These are phyloP conservation scores for Fusarium secorum DNA, from an alignment of 2,329 filamentous ascomycete species.

Conservation along the genomic window DNA sequence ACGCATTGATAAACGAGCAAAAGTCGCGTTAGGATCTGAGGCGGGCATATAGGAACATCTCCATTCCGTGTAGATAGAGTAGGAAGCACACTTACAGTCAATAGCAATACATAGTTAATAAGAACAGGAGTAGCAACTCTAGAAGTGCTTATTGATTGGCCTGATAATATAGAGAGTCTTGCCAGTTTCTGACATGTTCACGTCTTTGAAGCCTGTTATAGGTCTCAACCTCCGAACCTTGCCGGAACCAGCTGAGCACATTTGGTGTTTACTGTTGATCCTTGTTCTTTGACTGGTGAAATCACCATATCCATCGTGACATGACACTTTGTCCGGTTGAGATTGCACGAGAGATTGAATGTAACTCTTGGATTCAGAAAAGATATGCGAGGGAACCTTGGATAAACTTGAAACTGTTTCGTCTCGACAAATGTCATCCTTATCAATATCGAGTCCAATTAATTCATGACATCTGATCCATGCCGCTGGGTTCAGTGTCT, in stretches of 20 bases:
- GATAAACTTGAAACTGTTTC: not conserved
- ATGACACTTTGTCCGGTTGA: not conserved
- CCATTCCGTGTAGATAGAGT: not conserved
- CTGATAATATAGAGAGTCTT: not conserved
- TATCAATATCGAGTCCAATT: not conserved
- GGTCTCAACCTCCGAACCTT: not conserved
- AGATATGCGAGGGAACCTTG: not conserved
- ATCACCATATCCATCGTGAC: not conserved
- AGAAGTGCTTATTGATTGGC: not conserved
- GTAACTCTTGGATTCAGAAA: not conserved
- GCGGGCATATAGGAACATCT: not conserved
- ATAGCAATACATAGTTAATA: not conserved
- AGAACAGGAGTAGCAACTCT: not conserved
- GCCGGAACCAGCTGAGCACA: not conserved
- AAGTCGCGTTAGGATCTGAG: not conserved
- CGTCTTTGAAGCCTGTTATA: not conserved
- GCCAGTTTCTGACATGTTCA: not conserved
- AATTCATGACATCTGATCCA: not conserved
- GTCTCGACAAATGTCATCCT: not conserved
- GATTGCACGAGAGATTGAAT: not conserved
- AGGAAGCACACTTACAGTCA: not conserved
- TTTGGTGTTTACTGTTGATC: not conserved
- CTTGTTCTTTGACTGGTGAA: not conserved
- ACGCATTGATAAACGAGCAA: not conserved
- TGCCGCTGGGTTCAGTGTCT: not conserved